A percentile compares a stretch with the other conserved stretches of the same genome.
phyloP scores from a whole-genome alignment of 371 early-diverging fungal species.

The Blakeslea trispora region DNA sequence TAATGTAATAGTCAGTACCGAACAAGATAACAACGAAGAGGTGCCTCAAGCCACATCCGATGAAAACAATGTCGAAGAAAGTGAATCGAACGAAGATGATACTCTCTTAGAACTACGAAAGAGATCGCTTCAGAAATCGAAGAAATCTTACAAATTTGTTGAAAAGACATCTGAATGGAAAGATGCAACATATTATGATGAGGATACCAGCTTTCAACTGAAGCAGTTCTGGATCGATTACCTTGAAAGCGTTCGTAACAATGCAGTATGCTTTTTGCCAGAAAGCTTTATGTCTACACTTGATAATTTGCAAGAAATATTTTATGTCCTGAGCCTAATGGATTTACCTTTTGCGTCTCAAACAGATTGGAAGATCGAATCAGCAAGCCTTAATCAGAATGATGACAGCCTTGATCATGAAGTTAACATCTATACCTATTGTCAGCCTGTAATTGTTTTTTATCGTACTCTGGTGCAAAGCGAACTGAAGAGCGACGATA shows the following conservation, averaged over 20 bases:
- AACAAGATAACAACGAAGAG: slow-evolving; percentile 6
- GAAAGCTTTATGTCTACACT: slow-evolving; percentile 51
- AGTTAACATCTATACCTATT: background rate
- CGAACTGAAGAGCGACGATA: background rate
- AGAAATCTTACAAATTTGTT: slow-evolving; percentile 29
- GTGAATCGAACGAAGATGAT: slow-evolving; percentile 25
- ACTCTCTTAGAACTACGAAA: slow-evolving; percentile 4
- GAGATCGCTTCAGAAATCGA: background rate
- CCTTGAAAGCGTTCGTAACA: slow-evolving; percentile 11
- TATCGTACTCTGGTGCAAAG: slow-evolving; percentile 34
- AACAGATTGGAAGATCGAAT: slow-evolving; percentile 22
- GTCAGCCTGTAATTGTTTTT: slow-evolving; percentile 46
- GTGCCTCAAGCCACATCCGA: slow-evolving; percentile 18
- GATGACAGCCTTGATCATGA: background rate
- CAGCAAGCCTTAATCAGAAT: background rate
- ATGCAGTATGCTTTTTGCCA: slow-evolving; percentile 2
- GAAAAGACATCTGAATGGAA: slow-evolving; percentile 37
- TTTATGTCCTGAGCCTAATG: slow-evolving; percentile 48
- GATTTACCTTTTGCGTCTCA: slow-evolving; percentile 44
- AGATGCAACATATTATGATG: slow-evolving; percentile 23
- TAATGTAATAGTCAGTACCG: background rate
- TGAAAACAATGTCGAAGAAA: slow-evolving; percentile 10
- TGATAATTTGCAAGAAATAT: slow-evolving; percentile 32
- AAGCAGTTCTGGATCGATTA: slow-evolving; percentile 61
- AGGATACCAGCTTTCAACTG: slow-evolving; percentile 8